phyloP scores from a whole-genome alignment of 1,284 basidiomycete species.

The Melampsora larici-populina region DNA sequence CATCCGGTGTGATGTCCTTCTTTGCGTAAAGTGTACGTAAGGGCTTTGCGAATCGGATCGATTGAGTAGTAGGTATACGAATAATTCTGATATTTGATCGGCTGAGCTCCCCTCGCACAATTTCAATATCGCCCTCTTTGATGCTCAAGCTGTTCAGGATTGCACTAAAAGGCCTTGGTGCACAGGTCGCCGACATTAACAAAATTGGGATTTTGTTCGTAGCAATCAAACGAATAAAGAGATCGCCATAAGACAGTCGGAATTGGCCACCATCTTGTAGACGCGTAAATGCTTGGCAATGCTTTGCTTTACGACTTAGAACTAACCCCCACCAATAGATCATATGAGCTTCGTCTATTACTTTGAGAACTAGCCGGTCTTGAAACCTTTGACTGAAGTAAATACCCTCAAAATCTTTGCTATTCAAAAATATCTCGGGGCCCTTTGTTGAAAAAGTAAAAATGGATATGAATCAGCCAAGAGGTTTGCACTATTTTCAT shows the following conservation, averaged over 20 bases:
- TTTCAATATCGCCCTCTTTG: not conserved
- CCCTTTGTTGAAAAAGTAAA: not conserved
- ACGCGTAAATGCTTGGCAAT: no score
- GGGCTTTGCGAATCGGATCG: not conserved
- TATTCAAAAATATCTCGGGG: slow-evolving; percentile 6
- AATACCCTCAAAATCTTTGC: not conserved
- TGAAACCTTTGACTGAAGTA: not conserved
- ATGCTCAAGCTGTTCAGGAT: slow-evolving; percentile 3
- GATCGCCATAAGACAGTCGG: not conserved
- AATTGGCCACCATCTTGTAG: no score
- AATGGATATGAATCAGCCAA: not conserved
- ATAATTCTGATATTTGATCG: not conserved
- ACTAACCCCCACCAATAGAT: no score
- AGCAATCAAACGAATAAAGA: no score
- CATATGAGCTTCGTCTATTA: no score
- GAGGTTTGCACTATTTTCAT: not conserved
- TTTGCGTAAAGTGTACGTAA: not conserved
- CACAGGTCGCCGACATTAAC: no score
- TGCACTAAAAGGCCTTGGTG: not conserved
- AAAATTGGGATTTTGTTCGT: no score
- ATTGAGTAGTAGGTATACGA: not conserved
- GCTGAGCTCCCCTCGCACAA: not conserved
- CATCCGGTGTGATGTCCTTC: not conserved
- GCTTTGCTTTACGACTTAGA: no score
- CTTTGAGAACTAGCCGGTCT: no score